Percentiles rank a stretch among this genome's conserved stretches.
Conservation (phyloP, 108 stramenopile genomes). For the Pseudonitzschia multistriata region DNA sequence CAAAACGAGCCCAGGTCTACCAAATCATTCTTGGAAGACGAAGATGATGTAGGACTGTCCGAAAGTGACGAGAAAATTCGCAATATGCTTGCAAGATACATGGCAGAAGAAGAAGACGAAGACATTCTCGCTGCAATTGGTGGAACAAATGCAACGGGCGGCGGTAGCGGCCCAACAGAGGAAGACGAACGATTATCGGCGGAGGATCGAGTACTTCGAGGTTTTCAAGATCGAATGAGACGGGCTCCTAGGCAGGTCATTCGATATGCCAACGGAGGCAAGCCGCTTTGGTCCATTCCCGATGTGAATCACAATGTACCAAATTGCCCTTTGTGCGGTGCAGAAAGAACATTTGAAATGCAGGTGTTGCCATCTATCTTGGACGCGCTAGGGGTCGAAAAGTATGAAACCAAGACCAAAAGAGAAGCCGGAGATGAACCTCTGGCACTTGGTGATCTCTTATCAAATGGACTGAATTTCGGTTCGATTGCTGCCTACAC, state of each 20-base stretch:
- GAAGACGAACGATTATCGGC: constrained; percentile 70
- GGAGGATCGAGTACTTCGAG: constrained; percentile 62
- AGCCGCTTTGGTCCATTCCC: constrained; percentile 83
- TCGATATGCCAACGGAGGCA: constrained; percentile 75
- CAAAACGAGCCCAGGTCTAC: constrained; percentile 51
- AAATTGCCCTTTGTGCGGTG: constrained; percentile 47
- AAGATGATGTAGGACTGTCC: constrained; percentile 63
- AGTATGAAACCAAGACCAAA: constrained; percentile 2
- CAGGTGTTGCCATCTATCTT: constrained; percentile 71
- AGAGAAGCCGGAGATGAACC: neutral
- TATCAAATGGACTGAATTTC: constrained; percentile 77
- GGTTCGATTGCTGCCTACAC: constrained; percentile 78
- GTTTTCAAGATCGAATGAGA: constrained; percentile 67
- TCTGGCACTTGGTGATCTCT: constrained; percentile 13
- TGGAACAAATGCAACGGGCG: constrained; percentile 19
- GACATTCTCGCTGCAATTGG: constrained; percentile 64
- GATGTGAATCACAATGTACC: constrained; percentile 28
- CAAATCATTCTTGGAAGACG: constrained; percentile 41
- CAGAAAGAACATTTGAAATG: constrained; percentile 61
- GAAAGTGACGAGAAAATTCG: constrained; percentile 67
- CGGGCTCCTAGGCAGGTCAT: constrained; percentile 73
- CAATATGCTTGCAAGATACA: constrained; percentile 71
- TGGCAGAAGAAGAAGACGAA: constrained; percentile 85
- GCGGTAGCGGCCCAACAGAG: constrained; percentile 45
- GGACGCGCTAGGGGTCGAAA: constrained; percentile 74